A percentile compares a stretch with the other conserved stretches of the same genome.
phyloP scores from a whole-genome alignment of 116 monocot species.

The Posidonia oceanica region DNA sequence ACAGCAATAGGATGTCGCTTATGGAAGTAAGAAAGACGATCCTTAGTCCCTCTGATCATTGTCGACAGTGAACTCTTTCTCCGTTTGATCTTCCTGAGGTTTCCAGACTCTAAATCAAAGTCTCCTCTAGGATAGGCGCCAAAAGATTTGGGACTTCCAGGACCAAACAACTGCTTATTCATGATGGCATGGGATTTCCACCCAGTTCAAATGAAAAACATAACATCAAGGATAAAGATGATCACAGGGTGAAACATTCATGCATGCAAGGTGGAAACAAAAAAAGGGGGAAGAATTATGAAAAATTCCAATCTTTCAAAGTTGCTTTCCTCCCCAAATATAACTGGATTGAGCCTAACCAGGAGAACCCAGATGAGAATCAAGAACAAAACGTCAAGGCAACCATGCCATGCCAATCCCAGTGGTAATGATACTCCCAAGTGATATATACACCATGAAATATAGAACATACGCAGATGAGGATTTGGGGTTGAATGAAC shows the following conservation, averaged over 20 bases:
- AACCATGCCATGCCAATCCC: too few relatives aligned
- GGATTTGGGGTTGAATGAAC: too few relatives aligned
- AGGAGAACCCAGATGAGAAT: too few relatives aligned
- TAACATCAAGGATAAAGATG: neutral
- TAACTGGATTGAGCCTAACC: too few relatives aligned
- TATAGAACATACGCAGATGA: too few relatives aligned
- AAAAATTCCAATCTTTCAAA: too few relatives aligned
- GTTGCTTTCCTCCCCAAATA: too few relatives aligned
- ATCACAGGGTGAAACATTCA: neutral
- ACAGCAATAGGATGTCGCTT: slow-evolving; percentile 57
- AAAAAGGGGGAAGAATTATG: too few relatives aligned
- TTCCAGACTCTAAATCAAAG: slow-evolving; percentile 81
- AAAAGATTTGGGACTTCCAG: slow-evolving; percentile 58
- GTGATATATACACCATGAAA: too few relatives aligned
- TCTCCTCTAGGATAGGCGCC: slow-evolving; percentile 65
- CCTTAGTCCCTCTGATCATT: slow-evolving; percentile 35
- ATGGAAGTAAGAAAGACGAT: slow-evolving; percentile 34
- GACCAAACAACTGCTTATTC: slow-evolving; percentile 52
- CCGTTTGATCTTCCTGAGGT: slow-evolving; percentile 35
- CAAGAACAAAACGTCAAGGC: too few relatives aligned
- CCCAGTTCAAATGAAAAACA: neutral
- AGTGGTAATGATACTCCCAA: too few relatives aligned
- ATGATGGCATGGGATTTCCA: slow-evolving; percentile 29
- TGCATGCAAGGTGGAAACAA: neutral
- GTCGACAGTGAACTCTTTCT: slow-evolving; percentile 18